These are phyloP conservation scores for Starmerella riodocensis DNA, from an alignment of 805 yeast species.

Conservation along the genomic window DNA sequence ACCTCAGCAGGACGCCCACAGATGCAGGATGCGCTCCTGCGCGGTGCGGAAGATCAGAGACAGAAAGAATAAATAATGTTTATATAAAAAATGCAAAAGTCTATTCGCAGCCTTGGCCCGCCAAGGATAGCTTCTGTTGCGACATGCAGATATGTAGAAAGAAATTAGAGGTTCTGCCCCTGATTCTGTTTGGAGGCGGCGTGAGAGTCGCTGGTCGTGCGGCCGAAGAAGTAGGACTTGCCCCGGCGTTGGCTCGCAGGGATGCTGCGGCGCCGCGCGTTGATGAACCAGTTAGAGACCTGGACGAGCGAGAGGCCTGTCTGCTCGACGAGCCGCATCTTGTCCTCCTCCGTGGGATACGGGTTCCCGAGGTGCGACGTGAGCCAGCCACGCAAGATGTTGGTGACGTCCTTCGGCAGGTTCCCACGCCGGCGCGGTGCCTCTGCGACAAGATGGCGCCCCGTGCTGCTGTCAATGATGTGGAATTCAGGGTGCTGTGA, in stretches of 20 bases:
- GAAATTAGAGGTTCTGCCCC: too few species aligned
- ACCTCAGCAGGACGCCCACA: too few species aligned
- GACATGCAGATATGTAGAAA: too few species aligned
- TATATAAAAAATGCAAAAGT: too few species aligned
- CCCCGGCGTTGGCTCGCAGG: constrained; percentile 24
- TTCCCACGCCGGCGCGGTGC: constrained; percentile 43
- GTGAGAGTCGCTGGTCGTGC: neutral
- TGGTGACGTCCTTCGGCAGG: constrained; percentile 66
- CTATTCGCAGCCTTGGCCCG: too few species aligned
- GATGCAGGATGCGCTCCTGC: too few species aligned
- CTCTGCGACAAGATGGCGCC: constrained; percentile 15
- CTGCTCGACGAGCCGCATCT: constrained; percentile 49
- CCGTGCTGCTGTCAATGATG: constrained; percentile 14
- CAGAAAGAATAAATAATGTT: too few species aligned
- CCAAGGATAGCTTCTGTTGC: too few species aligned
- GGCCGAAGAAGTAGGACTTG: constrained; percentile 3
- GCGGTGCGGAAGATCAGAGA: too few species aligned
- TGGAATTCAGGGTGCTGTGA: constrained; percentile 15
- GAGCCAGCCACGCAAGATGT: constrained; percentile 60
- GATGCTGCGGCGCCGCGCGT: constrained; percentile 67
- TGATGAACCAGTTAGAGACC: constrained; percentile 76
- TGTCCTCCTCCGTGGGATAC: constrained; percentile 71
- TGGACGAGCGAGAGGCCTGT: constrained; percentile 76
- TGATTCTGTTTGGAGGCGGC: too few species aligned
- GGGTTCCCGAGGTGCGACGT: constrained; percentile 64